These are phyloP conservation scores for Nannizziopsis barbatae DNA, from an alignment of 2,329 filamentous ascomycete species.

Conservation along the genomic window DNA sequence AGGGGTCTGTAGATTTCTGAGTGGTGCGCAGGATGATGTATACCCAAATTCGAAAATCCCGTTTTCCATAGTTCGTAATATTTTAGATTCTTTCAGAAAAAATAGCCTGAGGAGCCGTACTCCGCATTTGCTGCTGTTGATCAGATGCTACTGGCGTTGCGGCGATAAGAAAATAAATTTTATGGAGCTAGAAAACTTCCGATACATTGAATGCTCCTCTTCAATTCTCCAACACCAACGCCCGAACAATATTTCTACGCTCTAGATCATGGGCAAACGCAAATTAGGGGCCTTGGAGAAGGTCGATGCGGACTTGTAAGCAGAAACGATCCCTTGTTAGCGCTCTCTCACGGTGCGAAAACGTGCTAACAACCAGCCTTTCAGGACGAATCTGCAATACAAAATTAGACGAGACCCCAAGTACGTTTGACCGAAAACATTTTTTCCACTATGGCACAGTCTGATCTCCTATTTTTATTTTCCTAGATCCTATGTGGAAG, in stretches of 20 bases:
- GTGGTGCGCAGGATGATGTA: too few relatives aligned
- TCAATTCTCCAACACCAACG: background rate
- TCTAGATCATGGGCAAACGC: constrained; percentile 59
- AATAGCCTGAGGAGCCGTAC: too few relatives aligned
- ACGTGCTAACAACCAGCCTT: constrained; percentile 1
- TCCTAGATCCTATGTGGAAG: constrained; percentile 69
- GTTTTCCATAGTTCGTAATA: too few relatives aligned
- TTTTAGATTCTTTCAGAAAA: too few relatives aligned
- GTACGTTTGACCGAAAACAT: constrained; percentile 36
- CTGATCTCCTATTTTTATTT: background rate
- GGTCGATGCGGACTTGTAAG: constrained; percentile 76
- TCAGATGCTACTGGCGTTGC: too few relatives aligned
- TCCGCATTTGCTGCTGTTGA: too few relatives aligned
- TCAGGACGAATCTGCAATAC: constrained; percentile 72
- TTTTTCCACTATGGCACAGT: background rate
- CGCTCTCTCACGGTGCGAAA: constrained; percentile 17
- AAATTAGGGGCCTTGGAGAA: constrained; percentile 90
- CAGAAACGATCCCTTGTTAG: constrained; percentile 9
- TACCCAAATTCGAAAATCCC: too few relatives aligned
- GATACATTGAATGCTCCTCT: background rate
- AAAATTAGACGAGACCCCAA: constrained; percentile 80
- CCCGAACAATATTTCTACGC: background rate
- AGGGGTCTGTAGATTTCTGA: too few relatives aligned
- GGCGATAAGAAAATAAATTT: too few relatives aligned
- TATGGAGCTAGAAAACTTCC: too few relatives aligned